phyloP scores from a whole-genome alignment of 2,329 filamentous ascomycete species.

The Cladosporium oxysporum region DNA sequence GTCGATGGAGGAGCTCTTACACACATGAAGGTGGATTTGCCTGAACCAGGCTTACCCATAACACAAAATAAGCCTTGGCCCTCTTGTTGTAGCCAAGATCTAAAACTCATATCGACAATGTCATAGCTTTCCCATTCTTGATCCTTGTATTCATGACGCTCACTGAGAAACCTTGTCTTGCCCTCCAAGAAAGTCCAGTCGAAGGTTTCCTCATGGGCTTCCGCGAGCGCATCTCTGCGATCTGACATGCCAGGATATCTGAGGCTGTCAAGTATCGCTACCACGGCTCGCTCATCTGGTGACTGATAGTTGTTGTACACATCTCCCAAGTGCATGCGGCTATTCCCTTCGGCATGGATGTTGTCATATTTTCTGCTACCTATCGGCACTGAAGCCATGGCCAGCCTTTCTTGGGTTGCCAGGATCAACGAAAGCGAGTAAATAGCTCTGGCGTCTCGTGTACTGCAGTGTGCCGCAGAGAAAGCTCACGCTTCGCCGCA shows the following conservation, averaged over 20 bases:
- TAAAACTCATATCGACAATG: background rate
- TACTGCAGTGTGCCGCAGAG: too few relatives aligned
- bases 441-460: too few relatives aligned
- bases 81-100: background rate
- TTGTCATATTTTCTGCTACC: background rate
- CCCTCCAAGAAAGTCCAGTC: conserved; percentile 2
- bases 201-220: background rate
- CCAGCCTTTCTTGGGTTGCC: too few relatives aligned
- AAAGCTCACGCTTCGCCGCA: too few relatives aligned
- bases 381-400: too few relatives aligned
- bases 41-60: conserved; percentile 21
- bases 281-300: background rate
- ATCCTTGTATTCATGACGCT: too few relatives aligned
- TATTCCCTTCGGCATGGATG: background rate
- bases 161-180: too few relatives aligned
- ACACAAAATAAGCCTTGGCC: conserved; percentile 2
- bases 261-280: background rate
- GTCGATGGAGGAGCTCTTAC: background rate
- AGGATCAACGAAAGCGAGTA: too few relatives aligned
- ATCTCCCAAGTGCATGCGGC: background rate
- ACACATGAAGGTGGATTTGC: conserved; percentile 22
- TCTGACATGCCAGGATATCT: background rate
- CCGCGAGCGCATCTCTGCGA: background rate
- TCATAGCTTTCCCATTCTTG: too few relatives aligned
- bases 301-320: background rate